Conservation (phyloP, 371 early-diverging fungal genomes). For the Circinella minor region DNA sequence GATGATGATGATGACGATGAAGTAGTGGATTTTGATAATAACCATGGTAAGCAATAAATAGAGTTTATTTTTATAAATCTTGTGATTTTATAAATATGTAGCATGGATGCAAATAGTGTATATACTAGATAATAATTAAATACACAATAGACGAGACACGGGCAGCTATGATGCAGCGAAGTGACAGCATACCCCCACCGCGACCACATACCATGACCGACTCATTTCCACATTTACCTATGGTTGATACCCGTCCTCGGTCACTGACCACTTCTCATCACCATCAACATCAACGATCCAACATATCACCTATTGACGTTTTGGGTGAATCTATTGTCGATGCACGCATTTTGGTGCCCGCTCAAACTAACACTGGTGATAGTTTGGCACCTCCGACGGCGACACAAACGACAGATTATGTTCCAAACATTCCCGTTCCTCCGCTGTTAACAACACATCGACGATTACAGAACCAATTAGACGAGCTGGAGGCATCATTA, state of each 20-base stretch:
- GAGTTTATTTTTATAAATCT: not conserved
- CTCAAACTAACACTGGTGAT: constrained; percentile 39
- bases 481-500: constrained; percentile 31
- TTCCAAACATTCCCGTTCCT: constrained; percentile 53
- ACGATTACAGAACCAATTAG: constrained; percentile 33
- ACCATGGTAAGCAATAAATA: not conserved
- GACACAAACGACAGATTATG: constrained; percentile 27
- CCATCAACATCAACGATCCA: constrained; percentile 10
- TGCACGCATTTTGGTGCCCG: constrained; percentile 32
- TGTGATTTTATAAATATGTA: not conserved
- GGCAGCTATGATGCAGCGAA: constrained; percentile 1
- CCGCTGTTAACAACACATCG: constrained; percentile 55
- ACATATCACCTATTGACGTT: constrained; percentile 17
- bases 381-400: constrained; percentile 31
- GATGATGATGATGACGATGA: constrained; percentile 47
- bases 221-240: constrained; percentile 11
- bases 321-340: constrained; percentile 26
- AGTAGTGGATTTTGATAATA: constrained; percentile 27
- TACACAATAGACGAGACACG: constrained; percentile 3
- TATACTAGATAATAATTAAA: not conserved
- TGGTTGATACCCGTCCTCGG: constrained; percentile 20
- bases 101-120: too few species aligned
- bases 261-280: constrained; percentile 17
- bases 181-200: constrained; percentile 9
- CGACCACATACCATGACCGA: constrained; percentile 17